These are phyloP conservation scores for Tremellales sp. DNA, from an alignment of 1,284 basidiomycete genomes.

Conservation along the genomic window DNA sequence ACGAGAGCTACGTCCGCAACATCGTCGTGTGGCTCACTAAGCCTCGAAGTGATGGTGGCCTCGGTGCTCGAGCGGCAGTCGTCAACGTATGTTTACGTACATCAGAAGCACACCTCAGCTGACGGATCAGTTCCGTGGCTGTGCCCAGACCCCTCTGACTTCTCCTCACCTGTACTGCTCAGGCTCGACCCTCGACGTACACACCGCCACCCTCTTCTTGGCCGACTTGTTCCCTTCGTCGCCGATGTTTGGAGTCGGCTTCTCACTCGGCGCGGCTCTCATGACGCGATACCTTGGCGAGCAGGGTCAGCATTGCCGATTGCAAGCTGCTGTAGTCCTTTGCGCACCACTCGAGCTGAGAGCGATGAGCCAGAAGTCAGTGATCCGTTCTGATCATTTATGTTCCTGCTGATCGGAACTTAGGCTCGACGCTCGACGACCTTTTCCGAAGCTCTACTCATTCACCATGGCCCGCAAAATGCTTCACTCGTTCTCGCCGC, in stretches of 20 bases:
- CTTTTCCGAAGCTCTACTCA: constrained; percentile 60
- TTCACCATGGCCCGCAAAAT: constrained; percentile 51
- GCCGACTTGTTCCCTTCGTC: constrained; percentile 68
- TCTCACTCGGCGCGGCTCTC: constrained; percentile 87
- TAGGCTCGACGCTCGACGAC: constrained; percentile 16
- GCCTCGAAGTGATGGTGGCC: constrained; percentile 64
- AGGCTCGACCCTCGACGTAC: constrained; percentile 71
- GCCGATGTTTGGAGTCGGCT: constrained; percentile 77
- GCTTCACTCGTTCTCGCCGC: constrained; percentile 16
- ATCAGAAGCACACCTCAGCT: neutral
- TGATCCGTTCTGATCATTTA: neutral
- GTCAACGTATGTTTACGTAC: constrained; percentile 55
- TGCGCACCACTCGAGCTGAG: constrained; percentile 55
- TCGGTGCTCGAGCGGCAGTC: constrained; percentile 79
- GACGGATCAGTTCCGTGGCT: constrained; percentile 19
- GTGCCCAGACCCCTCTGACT: constrained; percentile 63
- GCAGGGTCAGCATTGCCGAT: constrained; percentile 66
- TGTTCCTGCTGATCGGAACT: neutral
- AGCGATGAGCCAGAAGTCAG: constrained; percentile 26
- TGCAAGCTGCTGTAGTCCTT: constrained; percentile 68
- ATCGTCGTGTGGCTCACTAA: constrained; percentile 62
- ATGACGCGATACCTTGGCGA: constrained; percentile 82
- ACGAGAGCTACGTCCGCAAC: constrained; percentile 81
- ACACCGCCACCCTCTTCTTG: constrained; percentile 72
- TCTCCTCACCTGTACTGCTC: constrained; percentile 72